A percentile compares a stretch with the other conserved stretches of the same genome.
Evolutionary conservation across 1,139 yeast species (phyloP).

Genomic region (Pichia sp.): DNA sequence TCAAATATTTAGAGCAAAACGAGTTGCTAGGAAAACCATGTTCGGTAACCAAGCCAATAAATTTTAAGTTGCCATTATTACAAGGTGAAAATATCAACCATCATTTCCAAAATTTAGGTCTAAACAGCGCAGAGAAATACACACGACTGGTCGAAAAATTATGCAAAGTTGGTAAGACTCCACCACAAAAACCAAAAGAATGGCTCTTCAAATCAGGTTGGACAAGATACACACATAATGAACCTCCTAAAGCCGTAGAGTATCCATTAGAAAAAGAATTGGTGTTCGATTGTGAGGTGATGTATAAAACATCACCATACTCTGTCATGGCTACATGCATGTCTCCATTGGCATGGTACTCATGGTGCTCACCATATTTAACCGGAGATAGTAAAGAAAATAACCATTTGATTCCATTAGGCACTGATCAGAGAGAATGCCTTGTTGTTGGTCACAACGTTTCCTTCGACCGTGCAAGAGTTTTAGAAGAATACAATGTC

Average conservation of each 20-base stretch:
- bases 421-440: slow-evolving; percentile 43
- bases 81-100: slow-evolving; percentile 75
- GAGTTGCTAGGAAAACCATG: slow-evolving; percentile 81
- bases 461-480: slow-evolving; percentile 86
- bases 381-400: slow-evolving; percentile 49
- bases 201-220: slow-evolving; percentile 77
- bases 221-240: slow-evolving; percentile 64
- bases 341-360: slow-evolving; percentile 82
- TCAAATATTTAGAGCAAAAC: slow-evolving; percentile 58
- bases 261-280: slow-evolving; percentile 68
- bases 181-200: slow-evolving; percentile 40
- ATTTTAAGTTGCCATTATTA: slow-evolving; percentile 62
- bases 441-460: slow-evolving; percentile 87
- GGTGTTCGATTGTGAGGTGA: slow-evolving; percentile 88
- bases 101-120: slow-evolving; percentile 78
- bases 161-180: slow-evolving; percentile 31
- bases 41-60: slow-evolving; percentile 57
- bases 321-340: slow-evolving; percentile 85
- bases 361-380: slow-evolving; percentile 90
- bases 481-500: slow-evolving; percentile 78
- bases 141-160: slow-evolving; percentile 44
- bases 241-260: slow-evolving; percentile 55
- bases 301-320: slow-evolving; percentile 71
- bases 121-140: slow-evolving; percentile 61
- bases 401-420: slow-evolving; percentile 70